Evolutionary conservation across 2,329 filamentous ascomycete genomes (phyloP), one percentile per base, ranked within the genome.

Genomic region (Lachnum nothofagi): DNA sequence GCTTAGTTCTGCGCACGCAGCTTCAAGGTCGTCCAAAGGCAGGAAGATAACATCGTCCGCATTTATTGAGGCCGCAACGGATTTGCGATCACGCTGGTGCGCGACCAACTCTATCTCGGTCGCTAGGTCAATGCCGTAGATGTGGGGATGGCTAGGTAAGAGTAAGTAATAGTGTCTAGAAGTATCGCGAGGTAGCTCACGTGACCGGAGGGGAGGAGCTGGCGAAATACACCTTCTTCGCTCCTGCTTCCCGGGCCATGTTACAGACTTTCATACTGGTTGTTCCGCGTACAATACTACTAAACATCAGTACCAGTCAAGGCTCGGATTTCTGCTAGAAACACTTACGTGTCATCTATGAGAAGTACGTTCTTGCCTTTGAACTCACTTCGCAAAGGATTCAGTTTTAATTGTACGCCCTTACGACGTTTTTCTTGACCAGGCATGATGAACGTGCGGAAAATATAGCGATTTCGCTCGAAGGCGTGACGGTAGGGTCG

Each of bases 391-490:
- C 82, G 79, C 69, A 95, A 93, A 20, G 88, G 80, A 49, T 86
- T 90, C 35, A 95, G 76, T 70, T 95, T 95, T 38, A 88, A 81
- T 5, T 89, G 83, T 4, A 95, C 88, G 58, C 88, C 85, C 69
- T 90, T 90, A 60, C 90, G 81, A 3, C 90, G 76, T 12, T 81
- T 77, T 58, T 80, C 80, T 67, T 95, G 89, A 20, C 83, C 84
- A 1, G 89, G 82, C 82, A 86, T 85, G 63, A 88, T 89, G 66
- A 90, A 91, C 1, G 87, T 91, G 44, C 87, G 80, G 74, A 86
- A 88, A 52, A 91, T 83, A 64, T 91, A 93, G 42, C 86, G 77
- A 67, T 91, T 91, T 76, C 91, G 91, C 54, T 93, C 82, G 61
- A 93, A 89, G 2, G 82, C 88, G 61, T 86, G 85, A 48, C 79